phyloP scores from a whole-genome alignment of 495 filamentous ascomycete species.

The Aspergillus indologenus region DNA sequence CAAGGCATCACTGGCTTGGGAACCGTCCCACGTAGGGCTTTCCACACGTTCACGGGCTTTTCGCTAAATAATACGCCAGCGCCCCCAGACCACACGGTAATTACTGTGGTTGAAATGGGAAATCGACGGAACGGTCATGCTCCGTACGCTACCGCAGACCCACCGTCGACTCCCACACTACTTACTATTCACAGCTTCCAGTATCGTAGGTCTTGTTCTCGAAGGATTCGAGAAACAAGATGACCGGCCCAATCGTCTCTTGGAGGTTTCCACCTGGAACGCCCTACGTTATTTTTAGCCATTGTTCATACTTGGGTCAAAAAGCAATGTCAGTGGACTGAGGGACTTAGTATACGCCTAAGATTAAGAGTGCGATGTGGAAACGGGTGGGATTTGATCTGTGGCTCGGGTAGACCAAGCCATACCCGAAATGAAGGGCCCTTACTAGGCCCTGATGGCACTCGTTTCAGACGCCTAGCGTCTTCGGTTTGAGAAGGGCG shows the following conservation, averaged over 20 bases:
- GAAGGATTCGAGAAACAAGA: constrained; percentile 29
- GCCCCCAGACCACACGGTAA: background rate
- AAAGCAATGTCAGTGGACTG: constrained; percentile 1
- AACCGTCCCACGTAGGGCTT: constrained; percentile 5
- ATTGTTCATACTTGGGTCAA: constrained; percentile 11
- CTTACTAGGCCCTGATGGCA: background rate
- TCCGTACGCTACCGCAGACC: background rate
- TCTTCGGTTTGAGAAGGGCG: background rate
- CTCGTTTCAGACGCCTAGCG: background rate
- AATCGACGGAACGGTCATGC: constrained; percentile 3
- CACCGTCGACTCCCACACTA: background rate
- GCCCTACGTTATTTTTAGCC: constrained; percentile 21
- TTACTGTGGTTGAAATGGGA: background rate
- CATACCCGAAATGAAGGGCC: background rate
- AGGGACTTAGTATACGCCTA: no score
- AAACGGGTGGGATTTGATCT: background rate
- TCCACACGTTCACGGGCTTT: background rate
- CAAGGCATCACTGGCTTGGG: constrained; percentile 1
- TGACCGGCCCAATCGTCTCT: constrained; percentile 8
- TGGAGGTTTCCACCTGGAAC: constrained; percentile 5
- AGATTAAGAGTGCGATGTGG: background rate
- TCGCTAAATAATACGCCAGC: background rate
- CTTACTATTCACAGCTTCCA: constrained; percentile 1
- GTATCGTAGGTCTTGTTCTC: constrained; percentile 14
- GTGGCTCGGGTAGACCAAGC: background rate